A percentile compares a stretch with the other conserved stretches of the same genome.
These are phyloP conservation scores for Chondrostereum purpureum DNA, from an alignment of 1,284 basidiomycete genomes.

Conservation along the genomic window DNA sequence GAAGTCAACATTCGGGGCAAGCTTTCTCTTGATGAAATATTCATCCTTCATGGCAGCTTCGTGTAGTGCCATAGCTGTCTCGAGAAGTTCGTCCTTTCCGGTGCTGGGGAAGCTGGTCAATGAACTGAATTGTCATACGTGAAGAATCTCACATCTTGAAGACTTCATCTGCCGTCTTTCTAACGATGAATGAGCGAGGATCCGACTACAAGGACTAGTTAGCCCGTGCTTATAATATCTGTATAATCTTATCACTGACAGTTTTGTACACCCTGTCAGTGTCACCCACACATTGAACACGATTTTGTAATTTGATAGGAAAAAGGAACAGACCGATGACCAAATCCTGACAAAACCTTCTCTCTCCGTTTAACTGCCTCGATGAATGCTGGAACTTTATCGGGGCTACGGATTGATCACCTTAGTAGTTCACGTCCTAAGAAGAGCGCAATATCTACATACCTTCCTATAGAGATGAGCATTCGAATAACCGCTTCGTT, in stretches of 20 bases:
- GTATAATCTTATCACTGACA: conserved; percentile 31
- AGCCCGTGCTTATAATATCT: not conserved
- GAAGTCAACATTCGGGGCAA: conserved; percentile 81
- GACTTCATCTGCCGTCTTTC: conserved; percentile 83
- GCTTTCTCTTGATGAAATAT: conserved; percentile 70
- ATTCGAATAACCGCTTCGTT: conserved; percentile 89
- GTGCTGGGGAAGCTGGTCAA: conserved; percentile 40
- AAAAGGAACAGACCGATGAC: conserved; percentile 58
- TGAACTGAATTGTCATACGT: not conserved
- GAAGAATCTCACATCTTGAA: conserved; percentile 60
- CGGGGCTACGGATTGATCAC: conserved; percentile 41
- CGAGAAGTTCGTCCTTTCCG: conserved; percentile 74
- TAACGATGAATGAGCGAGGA: conserved; percentile 81
- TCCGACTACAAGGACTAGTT: conserved; percentile 51
- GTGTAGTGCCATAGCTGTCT: conserved; percentile 83
- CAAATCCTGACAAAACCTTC: conserved; percentile 82
- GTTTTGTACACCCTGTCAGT: conserved; percentile 75
- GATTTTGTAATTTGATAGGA: not conserved
- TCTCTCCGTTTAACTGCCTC: conserved; percentile 81
- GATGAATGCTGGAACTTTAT: conserved; percentile 79
- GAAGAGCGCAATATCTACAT: conserved; percentile 16
- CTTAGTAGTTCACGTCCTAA: not conserved
- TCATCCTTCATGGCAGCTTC: conserved; percentile 85
- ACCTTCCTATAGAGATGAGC: conserved; percentile 82
- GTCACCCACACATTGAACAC: not conserved